phyloP scores from a whole-genome alignment of 2,329 filamentous ascomycete genomes.

The Cercospora sojina region DNA sequence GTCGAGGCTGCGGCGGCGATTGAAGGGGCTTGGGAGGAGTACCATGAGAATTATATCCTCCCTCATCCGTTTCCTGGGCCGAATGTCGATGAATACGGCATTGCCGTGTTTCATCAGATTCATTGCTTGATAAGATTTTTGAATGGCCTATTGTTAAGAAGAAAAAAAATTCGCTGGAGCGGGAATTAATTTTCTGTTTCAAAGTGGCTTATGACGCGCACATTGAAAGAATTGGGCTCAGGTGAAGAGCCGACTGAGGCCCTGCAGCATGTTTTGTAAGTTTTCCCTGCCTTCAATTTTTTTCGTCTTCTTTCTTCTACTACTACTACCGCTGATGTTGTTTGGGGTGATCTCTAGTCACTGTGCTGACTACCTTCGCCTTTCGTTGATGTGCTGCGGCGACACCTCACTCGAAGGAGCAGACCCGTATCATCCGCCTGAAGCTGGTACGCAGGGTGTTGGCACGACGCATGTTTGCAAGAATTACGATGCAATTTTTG shows the following conservation, averaged over 20 bases:
- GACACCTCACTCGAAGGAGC: not conserved
- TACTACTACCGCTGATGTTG: too few relatives aligned
- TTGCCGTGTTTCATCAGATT: not conserved
- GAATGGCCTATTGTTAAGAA: too few relatives aligned
- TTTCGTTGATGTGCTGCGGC: not conserved
- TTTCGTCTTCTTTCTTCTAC: too few relatives aligned
- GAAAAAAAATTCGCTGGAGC: too few relatives aligned
- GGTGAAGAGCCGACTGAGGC: not conserved
- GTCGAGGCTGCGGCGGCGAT: too few relatives aligned
- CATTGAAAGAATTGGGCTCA: not conserved
- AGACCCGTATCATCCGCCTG: not conserved
- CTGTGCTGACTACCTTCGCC: not conserved
- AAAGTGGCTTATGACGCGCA: not conserved
- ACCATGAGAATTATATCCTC: not conserved
- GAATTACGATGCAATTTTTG: not conserved
- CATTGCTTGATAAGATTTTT: not conserved
- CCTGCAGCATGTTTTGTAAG: not conserved
- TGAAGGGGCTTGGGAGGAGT: too few relatives aligned
- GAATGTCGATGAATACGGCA: not conserved
- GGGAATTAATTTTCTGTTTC: too few relatives aligned
- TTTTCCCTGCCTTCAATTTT: not conserved
- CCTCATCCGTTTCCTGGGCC: not conserved
- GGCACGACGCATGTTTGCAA: not conserved
- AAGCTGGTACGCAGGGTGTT: not conserved
- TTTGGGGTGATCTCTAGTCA: not conserved